Evolutionary conservation across 2,329 filamentous ascomycete genomes (phyloP), one percentile per base, ranked within the genome.

Genomic region (Xylaria polymorpha): DNA sequence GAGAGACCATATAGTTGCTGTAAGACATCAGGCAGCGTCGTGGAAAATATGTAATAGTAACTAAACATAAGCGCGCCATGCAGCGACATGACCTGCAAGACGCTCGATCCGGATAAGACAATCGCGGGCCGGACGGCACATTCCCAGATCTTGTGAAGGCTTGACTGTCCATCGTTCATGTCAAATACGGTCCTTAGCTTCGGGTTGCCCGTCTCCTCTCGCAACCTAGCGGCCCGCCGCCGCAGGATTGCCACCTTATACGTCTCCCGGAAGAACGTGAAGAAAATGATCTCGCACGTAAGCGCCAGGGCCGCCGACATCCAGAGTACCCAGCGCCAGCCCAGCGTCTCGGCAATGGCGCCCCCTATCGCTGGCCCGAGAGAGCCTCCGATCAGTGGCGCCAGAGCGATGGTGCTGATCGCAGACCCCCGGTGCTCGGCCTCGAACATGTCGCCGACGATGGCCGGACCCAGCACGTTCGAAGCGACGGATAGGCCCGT

Each of bases 401-500:
- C 86, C 1, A 90, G 78, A 76, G 85, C 85, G 56, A 89, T 80
- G 53, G 87, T 67, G 73, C 85, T 87, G 84, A 91, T 87, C 8
- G 88, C 85, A 0, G 83, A 83, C 29, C 88, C 89, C 18, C 88
- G 81, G 75, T 87, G 80, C 64, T 90, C 88, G 0, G 84, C 80
- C 1, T 80, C 77, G 74, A 90, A 90, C 71, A 91, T 85, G 75
- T 91, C 89, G 29, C 88, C 89, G 20, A 91, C 84, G 61, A 91
- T 87, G 29, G 88, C 86, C 0, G 89, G 89, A 70, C 86, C 88
- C 20, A 91, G 81, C 9, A 90, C 88, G 71, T 89, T 90, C 2
- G 87, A 86, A 2, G 90, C 88, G 9, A 90, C 88, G 4, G 89
- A 88, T 43, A 88, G 81, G 0, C 90, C 91, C 0, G 87, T 87